Conservation (phyloP, 495 filamentous ascomycete genomes). For the Aspergillus leporis region DNA sequence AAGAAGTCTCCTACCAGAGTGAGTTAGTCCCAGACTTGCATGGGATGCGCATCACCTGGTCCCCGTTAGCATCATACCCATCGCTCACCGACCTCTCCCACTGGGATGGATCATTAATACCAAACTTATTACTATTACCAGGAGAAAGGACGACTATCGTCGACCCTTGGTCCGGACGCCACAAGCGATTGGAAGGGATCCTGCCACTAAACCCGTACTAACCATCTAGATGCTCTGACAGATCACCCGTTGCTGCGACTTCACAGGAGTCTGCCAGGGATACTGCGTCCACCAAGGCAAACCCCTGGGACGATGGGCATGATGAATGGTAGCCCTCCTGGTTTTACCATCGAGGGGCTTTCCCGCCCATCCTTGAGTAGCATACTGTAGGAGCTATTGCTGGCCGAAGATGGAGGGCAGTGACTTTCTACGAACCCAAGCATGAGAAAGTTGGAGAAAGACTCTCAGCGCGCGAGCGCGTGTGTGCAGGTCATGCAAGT, state of each 20-base stretch:
- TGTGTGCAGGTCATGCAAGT: not conserved
- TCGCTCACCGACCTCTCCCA: not conserved
- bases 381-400: not conserved
- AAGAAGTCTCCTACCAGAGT: not conserved
- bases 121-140: not conserved
- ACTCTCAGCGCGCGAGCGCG: not conserved
- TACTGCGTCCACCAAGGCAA: slow-evolving; percentile 11
- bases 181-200: not conserved
- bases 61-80: not conserved
- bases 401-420: not conserved
- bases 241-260: slow-evolving; percentile 15
- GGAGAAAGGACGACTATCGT: not conserved
- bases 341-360: slow-evolving; percentile 23
- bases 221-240: slow-evolving; percentile 9
- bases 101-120: not conserved
- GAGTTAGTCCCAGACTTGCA: slow-evolving; percentile 3
- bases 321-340: slow-evolving; percentile 12
- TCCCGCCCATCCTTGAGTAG: slow-evolving; percentile 7
- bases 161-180: not conserved
- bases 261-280: slow-evolving; percentile 17
- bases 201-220: not conserved
- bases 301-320: not conserved
- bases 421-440: not conserved
- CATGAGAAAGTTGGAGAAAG: not conserved
- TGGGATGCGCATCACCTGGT: slow-evolving; percentile 12